Conservation (phyloP, 345 rosid species). For the Rhizophora mangle region DNA sequence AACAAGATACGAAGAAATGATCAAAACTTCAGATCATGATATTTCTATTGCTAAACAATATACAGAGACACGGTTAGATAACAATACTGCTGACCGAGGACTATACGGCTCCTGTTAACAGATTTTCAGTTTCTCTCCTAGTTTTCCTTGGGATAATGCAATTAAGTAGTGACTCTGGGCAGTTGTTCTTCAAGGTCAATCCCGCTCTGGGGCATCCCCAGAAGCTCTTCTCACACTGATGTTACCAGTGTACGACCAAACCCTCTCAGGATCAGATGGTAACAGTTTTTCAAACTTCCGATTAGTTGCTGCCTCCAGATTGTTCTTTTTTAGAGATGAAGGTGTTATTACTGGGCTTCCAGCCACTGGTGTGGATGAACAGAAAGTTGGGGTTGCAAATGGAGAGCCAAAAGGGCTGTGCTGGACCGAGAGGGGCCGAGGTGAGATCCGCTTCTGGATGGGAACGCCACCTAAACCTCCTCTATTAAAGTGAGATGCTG, state of each 20-base stretch:
- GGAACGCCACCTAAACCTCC: conserved; percentile 58
- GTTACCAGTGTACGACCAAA: conserved; percentile 77
- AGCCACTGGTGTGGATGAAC: conserved; percentile 46
- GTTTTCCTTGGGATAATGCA: not conserved
- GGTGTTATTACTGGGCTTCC: conserved; percentile 62
- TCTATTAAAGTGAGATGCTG: conserved; percentile 57
- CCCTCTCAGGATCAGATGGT: conserved; percentile 51
- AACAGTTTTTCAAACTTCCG: conserved; percentile 32
- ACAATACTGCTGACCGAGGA: not conserved
- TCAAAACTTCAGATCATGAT: conserved; percentile 28
- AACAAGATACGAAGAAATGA: conserved; percentile 11
- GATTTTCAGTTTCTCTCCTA: conserved; percentile 1
- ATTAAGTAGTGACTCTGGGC: not conserved
- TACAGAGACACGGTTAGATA: conserved; percentile 33
- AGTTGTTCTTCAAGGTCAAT: conserved; percentile 37
- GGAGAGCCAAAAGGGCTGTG: conserved; percentile 68
- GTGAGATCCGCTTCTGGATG: conserved; percentile 67
- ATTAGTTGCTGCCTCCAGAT: conserved; percentile 40
- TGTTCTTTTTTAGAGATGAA: conserved; percentile 34
- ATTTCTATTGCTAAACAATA: conserved; percentile 34
- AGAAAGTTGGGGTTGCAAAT: conserved; percentile 62
- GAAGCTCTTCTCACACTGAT: conserved; percentile 62
- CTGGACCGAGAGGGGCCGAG: conserved; percentile 64
- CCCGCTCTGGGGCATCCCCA: conserved; percentile 82
- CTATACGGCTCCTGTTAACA: not conserved